Evolutionary conservation across 768 basidiomycete species (phyloP).

Genomic region (Naganishia friedmannii): DNA sequence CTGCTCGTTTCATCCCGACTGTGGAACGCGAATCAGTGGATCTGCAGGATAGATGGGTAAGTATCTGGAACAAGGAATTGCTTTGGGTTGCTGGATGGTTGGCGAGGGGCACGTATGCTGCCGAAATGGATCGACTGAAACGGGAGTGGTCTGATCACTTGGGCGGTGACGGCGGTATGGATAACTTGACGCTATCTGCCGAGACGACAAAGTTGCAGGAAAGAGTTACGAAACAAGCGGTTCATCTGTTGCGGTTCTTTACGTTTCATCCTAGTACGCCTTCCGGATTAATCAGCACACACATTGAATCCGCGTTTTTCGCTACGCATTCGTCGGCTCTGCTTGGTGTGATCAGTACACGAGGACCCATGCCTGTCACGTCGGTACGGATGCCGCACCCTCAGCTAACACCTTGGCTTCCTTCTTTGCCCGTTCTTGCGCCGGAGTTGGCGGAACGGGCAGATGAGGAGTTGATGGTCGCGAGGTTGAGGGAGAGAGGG

Average conservation of each 20-base stretch:
- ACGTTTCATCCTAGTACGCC: conserved; percentile 85
- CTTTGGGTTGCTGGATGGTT: conserved; percentile 79
- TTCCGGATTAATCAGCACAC: conserved; percentile 67
- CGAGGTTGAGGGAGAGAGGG: conserved; percentile 61
- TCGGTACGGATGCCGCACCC: conserved; percentile 73
- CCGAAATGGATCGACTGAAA: conserved; percentile 66
- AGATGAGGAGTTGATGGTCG: conserved; percentile 60
- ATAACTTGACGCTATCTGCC: conserved; percentile 29
- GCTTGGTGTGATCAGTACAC: conserved; percentile 71
- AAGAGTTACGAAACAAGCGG: conserved; percentile 62
- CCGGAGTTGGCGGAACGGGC: conserved; percentile 49
- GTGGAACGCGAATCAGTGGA: conserved; percentile 93
- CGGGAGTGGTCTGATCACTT: conserved; percentile 57
- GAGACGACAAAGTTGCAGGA: conserved; percentile 36
- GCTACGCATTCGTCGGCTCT: conserved; percentile 57
- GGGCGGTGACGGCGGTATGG: conserved; percentile 30
- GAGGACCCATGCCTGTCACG: conserved; percentile 65
- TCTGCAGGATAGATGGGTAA: conserved; percentile 67
- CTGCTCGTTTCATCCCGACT: conserved; percentile 87
- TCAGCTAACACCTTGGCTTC: conserved; percentile 70
- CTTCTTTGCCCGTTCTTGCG: conserved; percentile 71
- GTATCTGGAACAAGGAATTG: conserved; percentile 79
- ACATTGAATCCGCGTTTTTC: conserved; percentile 78
- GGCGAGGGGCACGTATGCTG: conserved; percentile 76
- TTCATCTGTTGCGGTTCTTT: conserved; percentile 85